Evolutionary conservation across 306 rosid genomes (phyloP), one percentile per base, ranked within the genome.

Genomic region (Crotalaria pallida): DNA sequence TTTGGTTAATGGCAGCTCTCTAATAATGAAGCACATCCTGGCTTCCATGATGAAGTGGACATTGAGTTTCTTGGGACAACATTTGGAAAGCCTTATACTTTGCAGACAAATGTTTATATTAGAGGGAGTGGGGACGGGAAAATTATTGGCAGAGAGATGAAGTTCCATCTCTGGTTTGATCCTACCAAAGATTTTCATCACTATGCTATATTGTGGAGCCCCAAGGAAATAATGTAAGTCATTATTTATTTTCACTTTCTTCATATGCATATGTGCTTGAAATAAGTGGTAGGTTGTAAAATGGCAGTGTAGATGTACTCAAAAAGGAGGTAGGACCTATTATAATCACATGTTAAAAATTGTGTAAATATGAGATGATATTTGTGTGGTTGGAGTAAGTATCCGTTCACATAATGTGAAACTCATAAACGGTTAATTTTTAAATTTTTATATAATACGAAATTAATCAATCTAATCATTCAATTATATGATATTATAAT

Each of bases 61-160:
- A 91, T 94, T 33, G 99, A 94, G 64, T 94, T 94, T 77, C 81
- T 94, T 16, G 99, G 99, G 58, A 94, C 99, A 5, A 94, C 99
- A 73, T 88, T 94, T 72, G 99, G 96, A 33, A 94, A 91, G 79
- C 97, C 99, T 6, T 94, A 94, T 19, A 94, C 97, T 9, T 79
- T 94, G 47, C 99, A 94, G 45, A 94, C 99, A 18, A 94, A 94
- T 83, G 92, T 94, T 16, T 94, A 94, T 57, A 86, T 94, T 53
- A 89, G 96, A 83, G 99, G 99, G 43, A 91, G 91, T 76, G 99
- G 99, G 3, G 99, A 94, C 76, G 96, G 89, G 4, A 88, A 48
- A 69, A 84, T 91, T 36, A 82, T 91, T 36, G 99, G 99, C 55
- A 87, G 99, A 80, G 99, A 94, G 76, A 94, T 94, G 96, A 90